Conservation (phyloP, 805 yeast genomes). For the Geotrichum ghanense region DNA sequence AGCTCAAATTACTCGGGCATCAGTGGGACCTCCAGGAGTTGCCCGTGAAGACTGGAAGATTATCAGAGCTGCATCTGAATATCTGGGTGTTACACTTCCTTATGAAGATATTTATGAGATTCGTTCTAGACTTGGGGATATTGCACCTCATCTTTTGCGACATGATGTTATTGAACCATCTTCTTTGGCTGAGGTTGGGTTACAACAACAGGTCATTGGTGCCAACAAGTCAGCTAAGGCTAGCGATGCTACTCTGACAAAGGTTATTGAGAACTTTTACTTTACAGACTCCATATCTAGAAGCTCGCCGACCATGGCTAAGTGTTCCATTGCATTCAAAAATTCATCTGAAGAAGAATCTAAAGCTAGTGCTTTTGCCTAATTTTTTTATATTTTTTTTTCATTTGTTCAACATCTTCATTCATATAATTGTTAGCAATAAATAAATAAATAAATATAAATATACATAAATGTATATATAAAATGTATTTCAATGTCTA, state of each 20-base stretch:
- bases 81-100: slow-evolving; percentile 56
- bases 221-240: slow-evolving; percentile 29
- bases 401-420: too few relatives aligned
- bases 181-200: slow-evolving; percentile 45
- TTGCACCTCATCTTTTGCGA: slow-evolving; percentile 71
- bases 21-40: slow-evolving; percentile 76
- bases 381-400: too few relatives aligned
- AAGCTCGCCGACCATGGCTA: slow-evolving; percentile 85
- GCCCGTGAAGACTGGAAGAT: slow-evolving; percentile 92
- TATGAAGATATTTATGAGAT: slow-evolving; percentile 62
- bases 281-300: slow-evolving; percentile 82
- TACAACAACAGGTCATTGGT: slow-evolving; percentile 31
- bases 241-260: slow-evolving; percentile 41
- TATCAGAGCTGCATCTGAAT: slow-evolving; percentile 71
- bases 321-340: slow-evolving; percentile 46
- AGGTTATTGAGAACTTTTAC: slow-evolving; percentile 74
- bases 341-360: slow-evolving; percentile 1
- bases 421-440: too few relatives aligned
- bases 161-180: slow-evolving; percentile 68
- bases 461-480: too few relatives aligned
- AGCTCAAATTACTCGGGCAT: slow-evolving; percentile 75
- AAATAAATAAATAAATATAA: too few relatives aligned
- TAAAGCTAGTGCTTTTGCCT: slow-evolving; percentile 2
- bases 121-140: slow-evolving; percentile 57
- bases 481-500: too few relatives aligned